These are phyloP conservation scores for Mucor piriformis DNA, from an alignment of 371 early-diverging fungal species.

Conservation along the genomic window DNA sequence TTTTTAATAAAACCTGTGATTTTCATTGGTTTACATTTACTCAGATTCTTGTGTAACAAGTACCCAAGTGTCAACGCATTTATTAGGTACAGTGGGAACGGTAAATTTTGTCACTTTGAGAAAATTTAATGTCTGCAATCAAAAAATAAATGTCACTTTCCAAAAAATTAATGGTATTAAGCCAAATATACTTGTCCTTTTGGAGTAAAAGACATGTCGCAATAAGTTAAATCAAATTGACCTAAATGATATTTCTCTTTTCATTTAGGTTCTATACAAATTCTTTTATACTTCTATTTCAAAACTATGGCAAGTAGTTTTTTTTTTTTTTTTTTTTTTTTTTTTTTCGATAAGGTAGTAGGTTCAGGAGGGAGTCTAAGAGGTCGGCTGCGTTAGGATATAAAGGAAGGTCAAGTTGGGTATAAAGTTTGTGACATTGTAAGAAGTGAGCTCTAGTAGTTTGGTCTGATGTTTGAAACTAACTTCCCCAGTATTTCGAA, in stretches of 20 bases:
- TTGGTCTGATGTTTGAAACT: constrained; percentile 11
- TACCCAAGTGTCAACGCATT: no score
- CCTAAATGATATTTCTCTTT: constrained; percentile 5
- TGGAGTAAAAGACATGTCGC: no score
- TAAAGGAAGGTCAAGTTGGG: constrained; percentile 19
- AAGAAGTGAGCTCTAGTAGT: constrained; percentile 16
- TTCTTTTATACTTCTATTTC: no score
- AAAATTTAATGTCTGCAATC: constrained; percentile 15
- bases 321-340: no score
- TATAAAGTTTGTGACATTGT: constrained; percentile 16
- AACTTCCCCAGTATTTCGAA: constrained; percentile 8
- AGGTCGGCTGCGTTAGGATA: constrained; percentile 14
- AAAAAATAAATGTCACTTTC: constrained; percentile 6
- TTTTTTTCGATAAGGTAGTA: constrained; percentile 7
- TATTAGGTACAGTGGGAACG: not conserved
- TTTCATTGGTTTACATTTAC: no score
- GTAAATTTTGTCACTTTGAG: constrained; percentile 17
- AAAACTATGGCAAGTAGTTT: no score
- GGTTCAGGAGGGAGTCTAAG: constrained; percentile 18
- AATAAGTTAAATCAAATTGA: constrained; percentile 1
- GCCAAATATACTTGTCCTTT: no score
- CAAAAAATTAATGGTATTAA: constrained; percentile 3
- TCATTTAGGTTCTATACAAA: not conserved
- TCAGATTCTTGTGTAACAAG: no score
- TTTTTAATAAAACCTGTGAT: no score